Evolutionary conservation across 2,329 filamentous ascomycete genomes (phyloP), one percentile per base, ranked within the genome.

Genomic region (Coleophoma cylindrospora): DNA sequence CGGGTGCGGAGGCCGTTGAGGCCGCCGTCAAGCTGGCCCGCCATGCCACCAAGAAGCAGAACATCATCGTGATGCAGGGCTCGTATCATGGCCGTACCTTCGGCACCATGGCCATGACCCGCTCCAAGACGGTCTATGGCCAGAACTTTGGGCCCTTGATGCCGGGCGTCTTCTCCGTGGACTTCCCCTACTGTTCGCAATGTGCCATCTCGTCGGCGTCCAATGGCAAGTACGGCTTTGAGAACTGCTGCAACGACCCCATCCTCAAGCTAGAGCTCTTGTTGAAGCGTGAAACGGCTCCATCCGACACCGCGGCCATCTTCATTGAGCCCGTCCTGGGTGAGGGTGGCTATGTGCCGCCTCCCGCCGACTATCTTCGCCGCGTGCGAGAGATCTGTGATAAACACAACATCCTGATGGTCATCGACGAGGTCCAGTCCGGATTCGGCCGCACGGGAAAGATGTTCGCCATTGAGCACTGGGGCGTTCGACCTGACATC

Each of bases 371-470:
- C 69, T 96, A 96, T 71, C 81, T 96, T 34, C 69, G 74, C 58
- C 81, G 85, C 62, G 87, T 92, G 41, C 80, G 89, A 48, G 86
- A 80, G 22, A 84, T 96, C 27, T 96, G 92, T 75, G 88, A 88
- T 70, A 87, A 95, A 77, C 82, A 96, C 78, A 95, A 96, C 55
- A 89, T 94, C 36, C 82, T 97, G 43, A 74, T 96, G 65, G 96
- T 96, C 68, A 94, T 88, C 66, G 92, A 97, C 68, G 92, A 97
- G 77, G 96, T 96, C 62, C 92, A 96, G 72, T 96, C 91, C 7
- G 91, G 91, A 57, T 95, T 96, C 66, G 92, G 90, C 47, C 84
- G 92, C 56, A 96, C 92, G n/a, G 92, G 92, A 47, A 89, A 87
- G 65, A 86, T 96, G 74, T 84, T 96, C 49, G 95, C 90, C 75